Conservation (phyloP, 148 eudicot species). For the Rhododendron simsii region DNA sequence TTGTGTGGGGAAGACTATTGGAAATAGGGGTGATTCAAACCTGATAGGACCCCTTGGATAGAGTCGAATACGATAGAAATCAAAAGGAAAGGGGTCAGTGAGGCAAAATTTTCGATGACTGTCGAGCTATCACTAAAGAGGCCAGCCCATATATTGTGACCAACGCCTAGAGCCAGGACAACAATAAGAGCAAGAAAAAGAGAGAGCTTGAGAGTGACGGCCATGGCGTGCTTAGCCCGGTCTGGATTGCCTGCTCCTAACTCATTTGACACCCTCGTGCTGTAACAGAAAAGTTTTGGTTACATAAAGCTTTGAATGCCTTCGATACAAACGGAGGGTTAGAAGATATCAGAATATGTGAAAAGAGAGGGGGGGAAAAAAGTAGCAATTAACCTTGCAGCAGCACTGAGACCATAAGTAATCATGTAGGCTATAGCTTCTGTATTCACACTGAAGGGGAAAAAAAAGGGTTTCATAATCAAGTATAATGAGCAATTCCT, state of each 20-base stretch:
- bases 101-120: conserved; percentile 44
- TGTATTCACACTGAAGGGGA: conserved; percentile 61
- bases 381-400: conserved; percentile 53
- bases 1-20: neutral
- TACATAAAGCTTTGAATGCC: neutral
- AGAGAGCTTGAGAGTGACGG: conserved; percentile 61
- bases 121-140: conserved; percentile 46
- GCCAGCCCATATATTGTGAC: conserved; percentile 70
- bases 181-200: conserved; percentile 42
- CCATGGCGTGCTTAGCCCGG: conserved; percentile 65
- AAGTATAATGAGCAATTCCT: neutral
- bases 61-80: conserved; percentile 58
- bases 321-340: neutral
- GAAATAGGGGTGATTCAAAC: conserved; percentile 17
- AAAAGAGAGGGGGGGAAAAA: neutral
- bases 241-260: conserved; percentile 64
- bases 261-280: conserved; percentile 93
- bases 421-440: conserved; percentile 71
- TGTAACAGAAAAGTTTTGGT: conserved; percentile 11
- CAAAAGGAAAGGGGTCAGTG: conserved; percentile 55
- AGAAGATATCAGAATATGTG: neutral
- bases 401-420: conserved; percentile 76
- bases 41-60: conserved; percentile 83
- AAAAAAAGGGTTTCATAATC: neutral
- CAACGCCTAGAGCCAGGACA: conserved; percentile 45